These are phyloP conservation scores for Monosporascus sp. DNA, from an alignment of 2,329 filamentous ascomycete species.

Conservation along the genomic window DNA sequence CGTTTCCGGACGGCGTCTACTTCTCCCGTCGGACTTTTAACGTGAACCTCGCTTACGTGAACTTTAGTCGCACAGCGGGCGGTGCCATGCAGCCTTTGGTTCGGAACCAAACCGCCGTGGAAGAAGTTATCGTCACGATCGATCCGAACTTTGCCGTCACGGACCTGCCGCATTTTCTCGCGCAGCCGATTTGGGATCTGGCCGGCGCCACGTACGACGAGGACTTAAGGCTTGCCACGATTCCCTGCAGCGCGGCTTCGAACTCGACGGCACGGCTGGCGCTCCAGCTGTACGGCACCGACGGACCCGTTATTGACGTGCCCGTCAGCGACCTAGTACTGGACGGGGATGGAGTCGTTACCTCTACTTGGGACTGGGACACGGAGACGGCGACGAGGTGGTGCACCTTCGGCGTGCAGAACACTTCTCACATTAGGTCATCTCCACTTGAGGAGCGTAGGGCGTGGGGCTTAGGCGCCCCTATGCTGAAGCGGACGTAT, in stretches of 20 bases:
- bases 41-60: conserved; percentile 1
- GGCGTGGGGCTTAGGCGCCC: conserved; percentile 14
- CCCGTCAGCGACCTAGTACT: conserved; percentile 25
- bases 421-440: conserved; percentile 1
- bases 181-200: conserved; percentile 20
- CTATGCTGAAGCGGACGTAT: conserved; percentile 26
- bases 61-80: conserved; percentile 1
- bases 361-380: neutral
- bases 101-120: conserved; percentile 5
- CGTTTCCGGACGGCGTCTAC: neutral
- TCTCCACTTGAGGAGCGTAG: conserved; percentile 2
- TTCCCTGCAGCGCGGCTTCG: conserved; percentile 21
- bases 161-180: conserved; percentile 15
- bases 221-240: conserved; percentile 4
- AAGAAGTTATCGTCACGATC: conserved; percentile 1
- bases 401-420: conserved; percentile 29
- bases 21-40: neutral
- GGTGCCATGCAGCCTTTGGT: conserved; percentile 1
- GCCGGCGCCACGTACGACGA: conserved; percentile 20
- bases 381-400: neutral
- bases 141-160: conserved; percentile 5
- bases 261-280: conserved; percentile 15
- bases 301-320: conserved; percentile 22
- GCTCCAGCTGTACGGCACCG: conserved; percentile 20
- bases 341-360: conserved; percentile 4